Evolutionary conservation across 2,329 filamentous ascomycete species (phyloP), one percentile per base, ranked within the genome.

Genomic region (Didymella pinodella): DNA sequence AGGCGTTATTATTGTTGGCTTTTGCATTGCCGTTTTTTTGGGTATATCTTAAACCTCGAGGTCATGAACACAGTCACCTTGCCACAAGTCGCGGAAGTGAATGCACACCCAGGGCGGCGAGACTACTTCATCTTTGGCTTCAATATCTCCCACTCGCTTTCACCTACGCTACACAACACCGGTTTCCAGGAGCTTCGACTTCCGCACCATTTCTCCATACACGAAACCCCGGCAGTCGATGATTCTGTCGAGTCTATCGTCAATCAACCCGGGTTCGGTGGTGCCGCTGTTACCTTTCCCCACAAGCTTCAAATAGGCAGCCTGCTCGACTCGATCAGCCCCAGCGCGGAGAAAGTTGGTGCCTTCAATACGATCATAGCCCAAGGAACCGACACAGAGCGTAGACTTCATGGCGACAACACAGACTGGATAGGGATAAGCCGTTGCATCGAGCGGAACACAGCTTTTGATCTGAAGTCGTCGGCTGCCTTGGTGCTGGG

Each of bases 101-200:
- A 3, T 4, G 18, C 11, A n/a, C 12, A 22, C 6, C 16, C 31
- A 25, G 18, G 32, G 3, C 34, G 36, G 7, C 34, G 34, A 7
- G 40, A 56, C 26, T 56, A 43, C 26, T 56, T 56, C 22, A 56
- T 56, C 26, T 56, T 56, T 22, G 53, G 53, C 2, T 32, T 50
- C 18, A 50, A 50, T 29, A 56, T 56, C n/a, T 50, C 53, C 10
- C 41, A 44, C 16, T 44, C 46, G 8, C 46, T 56, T 1, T 56
- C 53, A 4, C 53, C 53, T 25, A n/a, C 29, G 7, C 18, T 56
- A n/a, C 53, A 56, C 29, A 50, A 50, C 26, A 46, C 53, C 29
- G 53, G 34, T 11, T 56, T 56, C 20, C n/a, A 22, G 26, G 28
- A 56, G 14, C 38, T 49, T 14, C 11, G 14, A 25, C 20, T 48